Evolutionary conservation across 2,329 filamentous ascomycete genomes (phyloP), one percentile per base, ranked within the genome.

Genomic region (Hypoxylon sp.): DNA sequence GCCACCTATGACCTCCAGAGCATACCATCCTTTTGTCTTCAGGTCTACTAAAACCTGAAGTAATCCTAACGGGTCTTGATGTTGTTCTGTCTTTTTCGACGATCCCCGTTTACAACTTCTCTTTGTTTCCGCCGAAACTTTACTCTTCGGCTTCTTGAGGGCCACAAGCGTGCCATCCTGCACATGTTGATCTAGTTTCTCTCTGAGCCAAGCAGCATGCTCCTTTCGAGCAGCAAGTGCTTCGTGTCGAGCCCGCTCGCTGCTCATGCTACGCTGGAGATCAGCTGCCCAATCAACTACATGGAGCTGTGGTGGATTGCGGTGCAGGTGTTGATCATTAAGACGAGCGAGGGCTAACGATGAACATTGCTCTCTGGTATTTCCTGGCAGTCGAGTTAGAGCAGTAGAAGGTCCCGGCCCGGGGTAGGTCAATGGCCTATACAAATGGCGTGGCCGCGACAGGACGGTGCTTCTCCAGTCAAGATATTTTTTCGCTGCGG

Each of bases 251-350:
- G 86, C 85, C n/a, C 88, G 85, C 74, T 95, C 92, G 60, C 89
- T 89, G 26, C 88, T 85, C 1, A 95, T 80, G 71, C 90, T 92
- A 58, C 87, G 86, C 74, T 96, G 92, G 0, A 97, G 81, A 70
- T 95, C 91, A 6, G 88, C 85, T 0, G 93, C 92, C 93, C 93
- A 97, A 72, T 90, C 91, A 1, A 89, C 91, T 17, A 96, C 82
- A 6, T 89, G 84, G n/a, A 94, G 83, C 55, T 77, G 79, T 1
- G 77, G 75, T 11, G 76, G 70, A 7, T 72, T 70, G 50, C 77
- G 74, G 26, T 79, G 75, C 28, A 73, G 71, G 57, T 74, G 70
- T 64, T 77, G 71, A 50, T 78, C 86, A 39, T 84, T 80, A 56
- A 90, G 81, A 58, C 87, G 81, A 5, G 88, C 85, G 50, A 91